These are phyloP conservation scores for Russula olivacea DNA, from an alignment of 768 basidiomycete species.

Conservation along the genomic window DNA sequence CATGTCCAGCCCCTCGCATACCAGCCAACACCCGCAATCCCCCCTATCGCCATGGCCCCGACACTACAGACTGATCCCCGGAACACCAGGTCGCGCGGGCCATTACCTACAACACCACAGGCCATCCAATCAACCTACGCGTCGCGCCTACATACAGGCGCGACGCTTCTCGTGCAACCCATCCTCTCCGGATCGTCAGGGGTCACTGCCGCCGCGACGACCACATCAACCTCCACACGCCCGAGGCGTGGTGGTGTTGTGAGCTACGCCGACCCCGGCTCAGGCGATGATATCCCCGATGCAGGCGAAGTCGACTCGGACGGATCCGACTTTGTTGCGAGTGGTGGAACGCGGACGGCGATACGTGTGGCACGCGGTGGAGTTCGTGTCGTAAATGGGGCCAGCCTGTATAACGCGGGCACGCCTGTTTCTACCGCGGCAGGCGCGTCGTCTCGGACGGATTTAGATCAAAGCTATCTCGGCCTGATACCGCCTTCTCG, in stretches of 20 bases:
- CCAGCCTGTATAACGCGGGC: conserved; percentile 47
- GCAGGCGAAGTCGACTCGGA: conserved; percentile 79
- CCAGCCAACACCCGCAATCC: conserved; percentile 30
- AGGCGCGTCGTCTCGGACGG: conserved; percentile 34
- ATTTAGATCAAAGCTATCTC: conserved; percentile 83
- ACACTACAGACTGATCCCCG: conserved; percentile 42
- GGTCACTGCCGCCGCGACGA: conserved; percentile 35
- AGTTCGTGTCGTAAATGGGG: conserved; percentile 31
- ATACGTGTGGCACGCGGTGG: conserved; percentile 32
- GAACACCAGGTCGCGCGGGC: conserved; percentile 12
- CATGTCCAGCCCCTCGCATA: conserved; percentile 29
- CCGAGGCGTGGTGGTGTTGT: conserved; percentile 60
- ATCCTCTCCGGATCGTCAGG: conserved; percentile 40
- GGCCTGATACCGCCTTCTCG: conserved; percentile 78
- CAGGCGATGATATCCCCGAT: conserved; percentile 75
- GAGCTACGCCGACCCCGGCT: conserved; percentile 84
- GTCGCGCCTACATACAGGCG: conserved; percentile 85
- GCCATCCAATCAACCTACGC: conserved; percentile 79
- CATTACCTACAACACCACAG: conserved; percentile 56
- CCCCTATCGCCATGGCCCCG: conserved; percentile 28
- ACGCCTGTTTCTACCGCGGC: conserved; percentile 30
- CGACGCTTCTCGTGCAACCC: conserved; percentile 88
- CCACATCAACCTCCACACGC: conserved; percentile 34
- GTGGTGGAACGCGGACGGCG: conserved; percentile 53
- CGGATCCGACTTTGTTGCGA: conserved; percentile 75